phyloP scores from a whole-genome alignment of 352 stramenopile genomes.

The Globisporangium alternatum region DNA sequence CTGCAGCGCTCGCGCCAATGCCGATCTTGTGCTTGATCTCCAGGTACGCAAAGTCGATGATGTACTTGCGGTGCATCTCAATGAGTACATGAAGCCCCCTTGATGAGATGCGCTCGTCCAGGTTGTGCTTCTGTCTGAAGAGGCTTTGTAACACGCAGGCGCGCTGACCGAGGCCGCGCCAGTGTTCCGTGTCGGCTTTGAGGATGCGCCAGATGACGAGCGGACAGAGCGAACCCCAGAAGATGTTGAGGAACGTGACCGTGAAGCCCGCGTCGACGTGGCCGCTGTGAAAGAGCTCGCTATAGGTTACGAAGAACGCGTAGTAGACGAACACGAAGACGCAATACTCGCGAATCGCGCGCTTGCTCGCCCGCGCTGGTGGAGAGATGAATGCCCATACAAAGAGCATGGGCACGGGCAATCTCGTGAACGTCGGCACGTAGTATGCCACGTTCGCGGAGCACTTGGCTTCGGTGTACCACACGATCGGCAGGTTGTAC shows the following conservation, averaged over 20 bases:
- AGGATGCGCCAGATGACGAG: conserved; percentile 73
- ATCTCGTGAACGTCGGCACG: conserved; percentile 31
- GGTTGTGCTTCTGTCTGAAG: conserved; percentile 45
- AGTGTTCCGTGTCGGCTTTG: conserved; percentile 69
- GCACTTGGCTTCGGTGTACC: conserved; percentile 21
- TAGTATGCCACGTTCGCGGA: conserved; percentile 28
- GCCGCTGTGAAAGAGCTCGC: conserved; percentile 30
- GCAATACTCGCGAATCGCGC: conserved; percentile 58
- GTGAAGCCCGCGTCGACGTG: conserved; percentile 30
- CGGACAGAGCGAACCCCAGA: conserved; percentile 52
- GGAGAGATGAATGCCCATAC: conserved; percentile 40
- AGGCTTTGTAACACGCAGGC: conserved; percentile 50
- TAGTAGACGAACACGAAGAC: conserved; percentile 46
- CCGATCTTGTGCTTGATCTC: conserved; percentile 52
- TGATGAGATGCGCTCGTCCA: conserved; percentile 58
- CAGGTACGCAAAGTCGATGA: conserved; percentile 72
- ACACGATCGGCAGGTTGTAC: conserved; percentile 61
- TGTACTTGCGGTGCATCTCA: conserved; percentile 71
- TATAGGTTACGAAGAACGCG: conserved; percentile 35
- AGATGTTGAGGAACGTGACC: conserved; percentile 35
- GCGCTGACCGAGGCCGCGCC: conserved; percentile 56
- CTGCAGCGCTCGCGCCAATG: conserved; percentile 47
- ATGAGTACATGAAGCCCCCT: conserved; percentile 63
- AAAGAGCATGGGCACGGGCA: conserved; percentile 38
- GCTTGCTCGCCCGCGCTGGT: conserved; percentile 40